These are phyloP conservation scores for Neofusicoccum kwambonambiense DNA, from an alignment of 2,329 filamentous ascomycete genomes.

Conservation along the genomic window DNA sequence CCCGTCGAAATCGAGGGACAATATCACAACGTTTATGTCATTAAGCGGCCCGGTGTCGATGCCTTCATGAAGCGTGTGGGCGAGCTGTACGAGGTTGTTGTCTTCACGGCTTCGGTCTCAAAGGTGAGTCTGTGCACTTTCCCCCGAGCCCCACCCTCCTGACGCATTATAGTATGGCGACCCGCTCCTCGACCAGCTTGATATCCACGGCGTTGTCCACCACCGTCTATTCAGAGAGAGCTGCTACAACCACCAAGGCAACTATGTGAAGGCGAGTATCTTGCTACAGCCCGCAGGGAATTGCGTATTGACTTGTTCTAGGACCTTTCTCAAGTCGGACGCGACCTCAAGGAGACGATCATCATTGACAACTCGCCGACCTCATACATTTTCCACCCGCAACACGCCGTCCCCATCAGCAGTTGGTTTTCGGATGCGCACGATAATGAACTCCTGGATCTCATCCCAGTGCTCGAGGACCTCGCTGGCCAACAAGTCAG, in stretches of 20 bases:
- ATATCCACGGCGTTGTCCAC: conserved; percentile 96
- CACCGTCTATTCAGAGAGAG: conserved; percentile 96
- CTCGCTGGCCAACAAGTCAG: conserved; percentile 82
- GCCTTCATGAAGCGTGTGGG: conserved; percentile 98
- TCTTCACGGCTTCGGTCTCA: conserved; percentile 97
- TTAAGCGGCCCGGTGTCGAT: conserved; percentile 97
- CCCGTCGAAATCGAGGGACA: conserved; percentile 98
- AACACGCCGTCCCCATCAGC: conserved; percentile 98
- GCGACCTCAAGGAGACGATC: conserved; percentile 94
- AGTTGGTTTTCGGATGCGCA: conserved; percentile 99
- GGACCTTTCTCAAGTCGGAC: conserved; percentile 94
- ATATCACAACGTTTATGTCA: conserved; percentile 99
- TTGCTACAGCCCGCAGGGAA: neutral
- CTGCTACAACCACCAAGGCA: conserved; percentile 98
- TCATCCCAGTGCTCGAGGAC: conserved; percentile 98
- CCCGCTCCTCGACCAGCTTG: conserved; percentile 89
- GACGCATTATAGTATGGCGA: conserved; percentile 73
- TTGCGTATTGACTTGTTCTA: conserved; percentile 26
- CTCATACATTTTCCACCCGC: conserved; percentile 98
- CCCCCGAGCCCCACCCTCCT: neutral
- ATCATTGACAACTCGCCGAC: conserved; percentile 99
- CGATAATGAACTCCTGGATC: conserved; percentile 95
- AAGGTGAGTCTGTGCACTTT: conserved; percentile 61
- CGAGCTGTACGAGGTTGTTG: conserved; percentile 96
- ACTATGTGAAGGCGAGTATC: conserved; percentile 78